Evolutionary conservation across 2,329 filamentous ascomycete genomes (phyloP), one percentile per base, ranked within the genome.

Genomic region (Monosporascus sp.): DNA sequence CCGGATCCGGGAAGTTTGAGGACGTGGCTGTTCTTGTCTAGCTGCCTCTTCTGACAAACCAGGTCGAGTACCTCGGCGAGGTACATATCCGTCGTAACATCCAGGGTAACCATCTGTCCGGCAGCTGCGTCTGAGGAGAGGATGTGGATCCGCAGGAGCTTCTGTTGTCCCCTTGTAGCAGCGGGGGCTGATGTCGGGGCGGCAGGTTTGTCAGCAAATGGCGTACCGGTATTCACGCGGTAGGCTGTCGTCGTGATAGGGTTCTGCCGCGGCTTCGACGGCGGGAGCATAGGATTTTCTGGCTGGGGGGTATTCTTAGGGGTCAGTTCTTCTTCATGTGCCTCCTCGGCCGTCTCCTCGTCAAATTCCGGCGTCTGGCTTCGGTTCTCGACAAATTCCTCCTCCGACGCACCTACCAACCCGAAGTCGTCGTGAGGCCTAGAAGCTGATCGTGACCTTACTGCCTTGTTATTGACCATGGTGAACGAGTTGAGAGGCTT

Each of bases 381-480:
- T 65, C 89, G 82, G 63, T 92, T 91, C 52, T 88, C 85, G 52
- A 77, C 75, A 61, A 85, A 87, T 62, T 88, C 85, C 11, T 80
- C 80, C 53, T 83, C 77, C 1, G 83, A 86, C 3, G 89, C 89
- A 63, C 86, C 82, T 14, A 90, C 87, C 26, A 95, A 75, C 14
- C 86, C 89, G 69, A 95, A 93, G 60, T 94, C 89, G 62, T 93
- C 89, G 74, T 86, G 90, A 1, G 88, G 85, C 64, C 87, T 90
- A 22, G 87, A 88, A 58, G 88, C 86, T 54, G 87, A 83, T 52
- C 89, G 78, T 56, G 78, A 75, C 48, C 79, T 71, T 5, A 75
- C 79, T 8, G 77, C 86, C 52, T 84, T 79, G 65, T 90, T 91
- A 66, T 93, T 92, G 56, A 87, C 88, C 7, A 88, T 91, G 38